Evolutionary conservation across 1,139 yeast species (phyloP).

Genomic region (Yamadazyma spencermartinsiae): DNA sequence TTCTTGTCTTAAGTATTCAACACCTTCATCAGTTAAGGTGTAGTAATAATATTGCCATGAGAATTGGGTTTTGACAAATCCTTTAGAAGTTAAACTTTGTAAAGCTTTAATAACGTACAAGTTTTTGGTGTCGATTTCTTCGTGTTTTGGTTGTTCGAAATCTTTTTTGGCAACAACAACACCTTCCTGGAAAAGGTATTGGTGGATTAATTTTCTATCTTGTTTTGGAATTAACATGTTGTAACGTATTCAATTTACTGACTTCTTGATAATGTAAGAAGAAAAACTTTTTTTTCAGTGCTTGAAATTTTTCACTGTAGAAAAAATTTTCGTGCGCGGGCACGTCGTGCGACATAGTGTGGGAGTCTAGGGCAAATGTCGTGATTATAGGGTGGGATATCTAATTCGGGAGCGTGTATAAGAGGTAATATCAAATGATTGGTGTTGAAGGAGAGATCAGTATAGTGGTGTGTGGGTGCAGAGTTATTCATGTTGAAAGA

Average conservation of each 20-base stretch:
- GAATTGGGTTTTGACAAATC: conserved; percentile 99
- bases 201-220: conserved; percentile 99
- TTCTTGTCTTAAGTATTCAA: conserved; percentile 97
- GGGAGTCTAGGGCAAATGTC: too few relatives aligned
- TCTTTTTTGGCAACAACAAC: conserved; percentile 99
- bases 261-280: conserved; percentile 9
- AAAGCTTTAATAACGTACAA: conserved; percentile 98
- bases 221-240: conserved; percentile 99
- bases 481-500: too few relatives aligned
- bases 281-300: conserved; percentile 2
- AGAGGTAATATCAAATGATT: too few relatives aligned
- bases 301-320: not conserved
- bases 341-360: not conserved
- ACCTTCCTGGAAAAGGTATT: conserved; percentile 99
- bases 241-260: conserved; percentile 17
- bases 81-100: conserved; percentile 98
- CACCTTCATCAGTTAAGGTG: conserved; percentile 99
- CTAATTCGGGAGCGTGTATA: too few relatives aligned
- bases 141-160: conserved; percentile 97
- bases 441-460: too few relatives aligned
- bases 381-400: too few relatives aligned
- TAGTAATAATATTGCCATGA: conserved; percentile 99
- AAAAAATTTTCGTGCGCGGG: not conserved
- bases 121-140: conserved; percentile 97
- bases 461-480: too few relatives aligned